phyloP scores from a whole-genome alignment of 1,139 yeast genomes.

The Taiozyma sp. region DNA sequence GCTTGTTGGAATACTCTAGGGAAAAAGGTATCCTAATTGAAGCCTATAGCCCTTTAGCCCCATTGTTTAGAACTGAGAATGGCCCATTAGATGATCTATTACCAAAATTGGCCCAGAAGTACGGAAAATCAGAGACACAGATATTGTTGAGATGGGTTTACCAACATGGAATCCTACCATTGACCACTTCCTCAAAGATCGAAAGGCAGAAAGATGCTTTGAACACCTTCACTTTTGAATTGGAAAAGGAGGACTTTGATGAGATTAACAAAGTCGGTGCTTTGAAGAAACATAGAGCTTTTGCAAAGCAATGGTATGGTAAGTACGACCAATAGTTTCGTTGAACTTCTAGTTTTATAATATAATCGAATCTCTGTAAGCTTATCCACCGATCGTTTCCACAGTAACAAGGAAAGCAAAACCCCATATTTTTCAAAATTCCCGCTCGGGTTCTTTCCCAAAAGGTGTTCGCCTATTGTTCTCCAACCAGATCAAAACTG shows the following conservation, averaged over 20 bases:
- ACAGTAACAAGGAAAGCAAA: too few species aligned
- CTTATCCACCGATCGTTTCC: too few species aligned
- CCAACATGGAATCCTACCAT: slow-evolving; percentile 35
- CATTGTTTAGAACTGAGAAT: slow-evolving; percentile 45
- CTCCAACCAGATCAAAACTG: neutral
- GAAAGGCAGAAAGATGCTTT: slow-evolving; percentile 41
- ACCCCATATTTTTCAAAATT: neutral
- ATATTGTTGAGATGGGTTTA: slow-evolving; percentile 36
- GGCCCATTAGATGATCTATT: slow-evolving; percentile 25
- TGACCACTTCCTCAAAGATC: slow-evolving; percentile 45
- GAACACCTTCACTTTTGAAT: slow-evolving; percentile 37
- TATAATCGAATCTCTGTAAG: too few species aligned
- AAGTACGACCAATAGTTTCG: slow-evolving; percentile 6
- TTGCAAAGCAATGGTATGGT: slow-evolving; percentile 15
- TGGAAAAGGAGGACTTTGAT: slow-evolving; percentile 29
- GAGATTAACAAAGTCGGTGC: slow-evolving; percentile 28
- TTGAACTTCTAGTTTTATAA: too few species aligned
- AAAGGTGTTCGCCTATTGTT: neutral
- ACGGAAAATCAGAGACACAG: slow-evolving; percentile 31
- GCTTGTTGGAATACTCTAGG: slow-evolving; percentile 47
- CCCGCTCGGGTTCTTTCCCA: neutral
- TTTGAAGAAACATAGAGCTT: slow-evolving; percentile 28
- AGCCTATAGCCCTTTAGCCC: slow-evolving; percentile 79
- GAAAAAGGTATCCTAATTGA: slow-evolving; percentile 54
- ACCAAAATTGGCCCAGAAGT: slow-evolving; percentile 28